These are phyloP conservation scores for Agrocybe pediades DNA, from an alignment of 768 basidiomycete genomes.

Conservation along the genomic window DNA sequence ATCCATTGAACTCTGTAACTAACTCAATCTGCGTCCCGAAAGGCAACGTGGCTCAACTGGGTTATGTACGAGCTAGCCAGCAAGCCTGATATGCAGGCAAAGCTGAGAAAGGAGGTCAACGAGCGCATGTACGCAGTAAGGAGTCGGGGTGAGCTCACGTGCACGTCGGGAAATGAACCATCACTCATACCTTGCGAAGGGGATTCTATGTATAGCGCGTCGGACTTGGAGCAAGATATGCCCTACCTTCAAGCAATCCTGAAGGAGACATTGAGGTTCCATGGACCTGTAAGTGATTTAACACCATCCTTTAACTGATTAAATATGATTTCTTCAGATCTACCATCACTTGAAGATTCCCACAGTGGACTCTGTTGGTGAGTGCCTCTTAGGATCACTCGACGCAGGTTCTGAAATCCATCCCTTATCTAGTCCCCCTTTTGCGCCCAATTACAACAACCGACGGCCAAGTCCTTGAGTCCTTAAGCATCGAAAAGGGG, in stretches of 20 bases:
- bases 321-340: not conserved
- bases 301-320: no score
- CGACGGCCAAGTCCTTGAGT: not conserved
- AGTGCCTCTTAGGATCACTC: not conserved
- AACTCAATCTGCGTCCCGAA: no score
- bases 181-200: not conserved
- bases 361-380: not conserved
- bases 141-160: not conserved
- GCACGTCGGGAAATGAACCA: not conserved
- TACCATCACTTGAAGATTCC: not conserved
- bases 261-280: not conserved
- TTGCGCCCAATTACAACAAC: not conserved
- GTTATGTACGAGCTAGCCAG: not conserved
- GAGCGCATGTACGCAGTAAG: not conserved
- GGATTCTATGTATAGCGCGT: not conserved
- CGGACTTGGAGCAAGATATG: slow-evolving; percentile 1
- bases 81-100: not conserved
- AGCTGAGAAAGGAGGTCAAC: not conserved
- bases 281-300: not conserved
- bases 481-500: not conserved
- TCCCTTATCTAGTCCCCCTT: not conserved
- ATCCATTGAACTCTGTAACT: not conserved
- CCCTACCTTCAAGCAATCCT: not conserved
- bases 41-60: slow-evolving; percentile 1
- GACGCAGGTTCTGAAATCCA: not conserved